These are phyloP conservation scores for Pichia cabralensis DNA, from an alignment of 805 yeast genomes.

Conservation along the genomic window DNA sequence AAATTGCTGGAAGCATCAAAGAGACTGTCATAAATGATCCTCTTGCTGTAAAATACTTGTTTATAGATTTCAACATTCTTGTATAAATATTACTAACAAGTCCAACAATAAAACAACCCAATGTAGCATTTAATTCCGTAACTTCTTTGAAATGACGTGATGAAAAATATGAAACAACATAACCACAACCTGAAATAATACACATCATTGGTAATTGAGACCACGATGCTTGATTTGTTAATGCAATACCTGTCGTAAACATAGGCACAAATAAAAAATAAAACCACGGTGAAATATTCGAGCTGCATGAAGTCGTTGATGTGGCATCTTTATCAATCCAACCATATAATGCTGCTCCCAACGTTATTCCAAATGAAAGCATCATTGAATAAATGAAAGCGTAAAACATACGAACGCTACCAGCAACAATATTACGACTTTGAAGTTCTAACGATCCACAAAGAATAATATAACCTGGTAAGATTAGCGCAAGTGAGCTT, in stretches of 20 bases:
- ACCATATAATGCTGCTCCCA: slow-evolving; percentile 90
- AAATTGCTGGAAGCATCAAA: slow-evolving; percentile 92
- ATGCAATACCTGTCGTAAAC: slow-evolving; percentile 48
- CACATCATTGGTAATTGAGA: slow-evolving; percentile 83
- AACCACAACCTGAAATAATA: slow-evolving; percentile 66
- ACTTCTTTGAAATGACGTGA: slow-evolving; percentile 50
- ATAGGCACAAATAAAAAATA: slow-evolving; percentile 71
- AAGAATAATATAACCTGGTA: slow-evolving; percentile 89
- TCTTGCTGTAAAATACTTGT: slow-evolving; percentile 15
- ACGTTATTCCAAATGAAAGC: slow-evolving; percentile 85
- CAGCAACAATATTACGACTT: slow-evolving; percentile 83
- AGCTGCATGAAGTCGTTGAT: slow-evolving; percentile 47
- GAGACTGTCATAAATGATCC: slow-evolving; percentile 64
- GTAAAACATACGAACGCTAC: slow-evolving; percentile 92
- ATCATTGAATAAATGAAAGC: slow-evolving; percentile 89
- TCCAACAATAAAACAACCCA: slow-evolving; percentile 89
- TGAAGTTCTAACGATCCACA: slow-evolving; percentile 91
- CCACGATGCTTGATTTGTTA: slow-evolving; percentile 77
- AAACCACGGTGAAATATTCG: slow-evolving; percentile 45
- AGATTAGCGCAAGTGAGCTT: slow-evolving; percentile 80
- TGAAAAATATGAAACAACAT: slow-evolving; percentile 72
- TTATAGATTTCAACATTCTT: slow-evolving; percentile 64
- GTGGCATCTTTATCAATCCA: slow-evolving; percentile 84
- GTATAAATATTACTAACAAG: slow-evolving; percentile 82
- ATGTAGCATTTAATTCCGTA: slow-evolving; percentile 78